Evolutionary conservation across 768 basidiomycete species (phyloP).

Genomic region (Macrolepiota albuminosa): DNA sequence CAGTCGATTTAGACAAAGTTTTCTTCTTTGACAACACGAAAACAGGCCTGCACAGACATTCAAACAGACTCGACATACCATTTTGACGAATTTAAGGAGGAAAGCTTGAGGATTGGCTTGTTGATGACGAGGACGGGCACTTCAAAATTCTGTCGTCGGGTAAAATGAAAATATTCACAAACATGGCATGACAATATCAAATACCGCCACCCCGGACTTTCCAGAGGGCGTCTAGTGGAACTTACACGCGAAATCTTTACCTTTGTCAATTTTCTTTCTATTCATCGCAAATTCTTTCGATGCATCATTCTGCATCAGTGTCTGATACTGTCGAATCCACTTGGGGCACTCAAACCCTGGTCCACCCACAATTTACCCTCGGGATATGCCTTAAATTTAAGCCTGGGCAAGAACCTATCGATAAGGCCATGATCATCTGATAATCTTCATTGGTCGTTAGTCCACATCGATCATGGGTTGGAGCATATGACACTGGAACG

Average conservation of each 20-base stretch:
- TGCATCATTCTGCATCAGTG: too few species aligned
- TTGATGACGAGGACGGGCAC: conserved; percentile 20
- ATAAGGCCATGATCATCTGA: conserved; percentile 17
- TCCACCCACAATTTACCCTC: background rate
- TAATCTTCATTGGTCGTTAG: background rate
- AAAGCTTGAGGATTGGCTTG: conserved; percentile 31
- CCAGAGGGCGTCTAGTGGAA: background rate
- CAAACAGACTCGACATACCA: conserved; percentile 29
- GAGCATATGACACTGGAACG: background rate
- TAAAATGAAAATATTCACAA: conserved; percentile 10
- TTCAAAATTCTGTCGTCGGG: conserved; percentile 5
- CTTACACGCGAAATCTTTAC: background rate
- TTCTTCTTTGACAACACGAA: background rate
- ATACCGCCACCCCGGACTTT: background rate
- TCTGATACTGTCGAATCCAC: background rate
- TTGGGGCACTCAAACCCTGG: too few species aligned
- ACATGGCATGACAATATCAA: conserved; percentile 1
- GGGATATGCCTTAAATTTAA: background rate
- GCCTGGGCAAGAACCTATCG: background rate
- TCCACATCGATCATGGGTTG: background rate
- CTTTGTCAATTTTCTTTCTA: background rate
- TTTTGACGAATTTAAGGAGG: conserved; percentile 25
- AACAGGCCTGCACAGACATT: background rate
- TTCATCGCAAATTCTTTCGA: too few species aligned
- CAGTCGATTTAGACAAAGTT: background rate